A percentile compares a stretch with the other conserved stretches of the same genome.
phyloP scores from a whole-genome alignment of 495 filamentous ascomycete species.

The Hyaloscypha bicolor region DNA sequence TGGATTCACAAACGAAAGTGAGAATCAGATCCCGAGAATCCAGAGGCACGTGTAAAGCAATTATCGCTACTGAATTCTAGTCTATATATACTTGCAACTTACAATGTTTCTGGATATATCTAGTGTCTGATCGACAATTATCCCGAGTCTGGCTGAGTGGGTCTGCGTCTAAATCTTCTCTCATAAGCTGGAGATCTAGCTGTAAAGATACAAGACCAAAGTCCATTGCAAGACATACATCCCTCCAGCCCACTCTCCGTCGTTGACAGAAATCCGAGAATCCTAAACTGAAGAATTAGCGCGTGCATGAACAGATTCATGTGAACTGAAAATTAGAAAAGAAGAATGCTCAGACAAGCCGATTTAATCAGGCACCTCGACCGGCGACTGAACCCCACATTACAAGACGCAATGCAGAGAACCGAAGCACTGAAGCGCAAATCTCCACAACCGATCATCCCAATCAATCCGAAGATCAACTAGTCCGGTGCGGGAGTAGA shows the following conservation, averaged over 20 bases:
- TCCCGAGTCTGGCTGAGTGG: neutral
- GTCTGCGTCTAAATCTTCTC: neutral
- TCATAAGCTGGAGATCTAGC: neutral
- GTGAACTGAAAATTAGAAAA: neutral
- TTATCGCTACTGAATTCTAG: neutral
- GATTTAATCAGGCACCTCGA: conserved; percentile 38
- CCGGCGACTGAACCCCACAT: conserved; percentile 32
- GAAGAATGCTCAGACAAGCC: conserved; percentile 41
- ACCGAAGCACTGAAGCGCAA: conserved; percentile 38
- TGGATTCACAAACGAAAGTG: neutral
- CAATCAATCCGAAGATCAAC: conserved; percentile 42
- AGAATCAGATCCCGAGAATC: neutral
- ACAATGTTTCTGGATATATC: conserved; percentile 1
- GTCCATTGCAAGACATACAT: neutral
- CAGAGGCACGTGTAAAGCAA: neutral
- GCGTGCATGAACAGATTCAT: neutral
- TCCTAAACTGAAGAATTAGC: neutral
- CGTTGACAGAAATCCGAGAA: neutral
- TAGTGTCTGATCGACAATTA: neutral
- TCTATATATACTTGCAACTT: conserved; percentile 11
- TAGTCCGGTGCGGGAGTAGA: conserved; percentile 80
- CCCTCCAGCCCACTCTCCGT: no score
- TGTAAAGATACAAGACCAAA: neutral
- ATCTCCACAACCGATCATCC: conserved; percentile 94
- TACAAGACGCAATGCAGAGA: conserved; percentile 36